A percentile compares a stretch with the other conserved stretches of the same genome.
Evolutionary conservation across 805 yeast species (phyloP).

Genomic region (Pichia eremophila): DNA sequence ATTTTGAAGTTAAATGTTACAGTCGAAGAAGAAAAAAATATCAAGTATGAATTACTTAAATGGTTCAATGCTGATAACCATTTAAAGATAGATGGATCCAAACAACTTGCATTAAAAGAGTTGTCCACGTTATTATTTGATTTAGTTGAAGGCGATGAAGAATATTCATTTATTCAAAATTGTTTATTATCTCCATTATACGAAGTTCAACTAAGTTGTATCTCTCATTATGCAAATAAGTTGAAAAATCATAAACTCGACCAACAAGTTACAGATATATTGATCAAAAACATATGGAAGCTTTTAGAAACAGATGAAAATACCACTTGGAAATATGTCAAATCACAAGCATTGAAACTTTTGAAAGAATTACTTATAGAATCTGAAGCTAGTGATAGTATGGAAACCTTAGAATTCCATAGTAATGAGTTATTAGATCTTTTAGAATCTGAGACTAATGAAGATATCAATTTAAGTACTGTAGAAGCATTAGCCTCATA

Average conservation of each 20-base stretch:
- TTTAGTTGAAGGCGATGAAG: slow-evolving; percentile 9
- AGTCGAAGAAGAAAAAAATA: not conserved
- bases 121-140: slow-evolving; percentile 25
- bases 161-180: slow-evolving; percentile 16
- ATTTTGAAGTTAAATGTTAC: not conserved
- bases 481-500: slow-evolving; percentile 44
- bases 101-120: slow-evolving; percentile 35
- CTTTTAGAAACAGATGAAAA: slow-evolving; percentile 11
- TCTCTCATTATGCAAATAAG: slow-evolving; percentile 23
- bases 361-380: slow-evolving; percentile 20
- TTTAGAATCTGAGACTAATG: slow-evolving; percentile 14
- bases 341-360: slow-evolving; percentile 31
- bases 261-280: not conserved
- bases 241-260: not conserved
- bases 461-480: slow-evolving; percentile 34
- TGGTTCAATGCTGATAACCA: slow-evolving; percentile 29
- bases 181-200: slow-evolving; percentile 32
- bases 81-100: slow-evolving; percentile 36
- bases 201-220: slow-evolving; percentile 37
- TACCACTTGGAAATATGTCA: slow-evolving; percentile 34
- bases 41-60: not conserved
- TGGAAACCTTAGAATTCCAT: slow-evolving; percentile 4
- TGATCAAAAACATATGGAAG: slow-evolving; percentile 17
- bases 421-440: slow-evolving; percentile 20
- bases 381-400: not conserved